Conservation (phyloP, 1,139 yeast genomes). For the Kazachstania sp. region DNA sequence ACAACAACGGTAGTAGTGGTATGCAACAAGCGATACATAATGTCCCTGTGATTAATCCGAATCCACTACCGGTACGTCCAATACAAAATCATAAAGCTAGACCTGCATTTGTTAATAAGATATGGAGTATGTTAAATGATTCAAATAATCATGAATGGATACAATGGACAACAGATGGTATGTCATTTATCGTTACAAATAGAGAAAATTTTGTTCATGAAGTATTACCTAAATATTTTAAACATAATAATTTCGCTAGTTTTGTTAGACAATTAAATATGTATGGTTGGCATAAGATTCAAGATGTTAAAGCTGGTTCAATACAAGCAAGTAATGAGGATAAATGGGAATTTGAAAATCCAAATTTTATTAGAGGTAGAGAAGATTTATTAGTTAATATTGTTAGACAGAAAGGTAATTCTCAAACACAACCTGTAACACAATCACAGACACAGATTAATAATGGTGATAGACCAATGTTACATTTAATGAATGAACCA, state of each 20-base stretch:
- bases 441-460: background rate
- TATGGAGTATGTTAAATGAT: constrained; percentile 95
- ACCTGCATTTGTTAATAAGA: constrained; percentile 85
- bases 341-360: constrained; percentile 70
- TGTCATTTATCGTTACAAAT: constrained; percentile 73
- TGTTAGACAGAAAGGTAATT: constrained; percentile 36
- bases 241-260: constrained; percentile 87
- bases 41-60: background rate
- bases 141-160: constrained; percentile 58
- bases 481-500: constrained; percentile 10
- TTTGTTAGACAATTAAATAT: constrained; percentile 92
- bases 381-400: constrained; percentile 72
- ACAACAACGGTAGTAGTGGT: too few relatives aligned
- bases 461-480: background rate
- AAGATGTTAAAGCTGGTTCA: constrained; percentile 40
- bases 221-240: constrained; percentile 82
- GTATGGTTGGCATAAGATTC: constrained; percentile 91
- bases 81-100: constrained; percentile 34
- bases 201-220: constrained; percentile 82
- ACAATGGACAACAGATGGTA: constrained; percentile 80
- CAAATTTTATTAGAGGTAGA: constrained; percentile 62
- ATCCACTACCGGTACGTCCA: background rate
- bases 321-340: constrained; percentile 30
- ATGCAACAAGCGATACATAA: background rate
- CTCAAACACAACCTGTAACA: constrained; percentile 4